Conservation (phyloP, 179 eudicot species). For the Gypsophila paniculata region DNA sequence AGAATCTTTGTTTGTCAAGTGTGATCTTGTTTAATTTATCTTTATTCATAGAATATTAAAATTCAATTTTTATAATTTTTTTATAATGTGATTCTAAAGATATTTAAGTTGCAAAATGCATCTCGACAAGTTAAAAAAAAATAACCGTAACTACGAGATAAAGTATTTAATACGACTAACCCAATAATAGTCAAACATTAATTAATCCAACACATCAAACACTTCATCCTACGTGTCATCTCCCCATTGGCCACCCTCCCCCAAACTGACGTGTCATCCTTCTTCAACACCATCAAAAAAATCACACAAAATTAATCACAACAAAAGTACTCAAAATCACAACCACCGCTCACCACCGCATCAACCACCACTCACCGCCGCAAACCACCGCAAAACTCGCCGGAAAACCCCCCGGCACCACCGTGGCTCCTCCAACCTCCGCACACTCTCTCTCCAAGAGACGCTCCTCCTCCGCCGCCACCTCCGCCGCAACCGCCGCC, state of each 20-base stretch:
- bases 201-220: slow-evolving; percentile 22
- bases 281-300: neutral
- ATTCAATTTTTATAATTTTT: too few relatives aligned
- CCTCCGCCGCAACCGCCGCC: neutral
- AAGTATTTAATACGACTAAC: too few relatives aligned
- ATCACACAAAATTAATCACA: neutral
- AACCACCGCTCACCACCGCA: neutral
- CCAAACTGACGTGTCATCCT: slow-evolving; percentile 20
- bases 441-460: slow-evolving; percentile 30
- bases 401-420: slow-evolving; percentile 29
- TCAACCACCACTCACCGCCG: neutral
- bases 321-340: neutral
- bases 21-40: too few relatives aligned
- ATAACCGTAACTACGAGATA: too few relatives aligned
- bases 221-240: slow-evolving; percentile 10
- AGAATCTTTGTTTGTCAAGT: too few relatives aligned
- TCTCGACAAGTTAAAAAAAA: too few relatives aligned
- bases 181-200: neutral
- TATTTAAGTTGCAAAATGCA: too few relatives aligned
- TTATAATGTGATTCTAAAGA: too few relatives aligned
- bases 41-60: too few relatives aligned
- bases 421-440: slow-evolving; percentile 31
- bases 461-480: slow-evolving; percentile 1
- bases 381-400: slow-evolving; percentile 11
- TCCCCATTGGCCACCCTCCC: slow-evolving; percentile 13